These are phyloP conservation scores for Cardiospermum halicacabum DNA, from an alignment of 345 rosid genomes.

Conservation along the genomic window DNA sequence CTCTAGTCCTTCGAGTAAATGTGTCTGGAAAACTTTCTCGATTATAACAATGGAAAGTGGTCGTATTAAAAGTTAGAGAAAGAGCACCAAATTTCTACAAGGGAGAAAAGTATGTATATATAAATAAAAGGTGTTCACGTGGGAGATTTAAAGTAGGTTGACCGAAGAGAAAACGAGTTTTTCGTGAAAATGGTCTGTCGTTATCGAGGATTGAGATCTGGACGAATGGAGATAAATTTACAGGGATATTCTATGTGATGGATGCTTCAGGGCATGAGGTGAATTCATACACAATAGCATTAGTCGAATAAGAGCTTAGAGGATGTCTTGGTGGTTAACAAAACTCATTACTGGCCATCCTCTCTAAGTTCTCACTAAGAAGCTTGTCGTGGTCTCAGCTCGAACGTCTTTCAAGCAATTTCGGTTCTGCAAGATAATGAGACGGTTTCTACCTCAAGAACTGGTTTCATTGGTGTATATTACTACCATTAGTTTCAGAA, in stretches of 20 bases:
- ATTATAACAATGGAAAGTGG: too few species aligned
- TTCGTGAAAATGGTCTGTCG: slow-evolving; percentile 72
- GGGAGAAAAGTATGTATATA: too few species aligned
- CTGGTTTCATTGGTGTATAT: slow-evolving; percentile 8
- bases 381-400: slow-evolving; percentile 67
- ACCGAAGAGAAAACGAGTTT: too few species aligned
- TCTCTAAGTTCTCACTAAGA: slow-evolving; percentile 43
- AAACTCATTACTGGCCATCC: slow-evolving; percentile 22
- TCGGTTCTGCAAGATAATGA: slow-evolving; percentile 40
- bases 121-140: too few species aligned
- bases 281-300: slow-evolving; percentile 30
- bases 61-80: too few species aligned
- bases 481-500: too few species aligned
- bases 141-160: too few species aligned
- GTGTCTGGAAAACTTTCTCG: too few species aligned
- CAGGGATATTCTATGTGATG: slow-evolving; percentile 65
- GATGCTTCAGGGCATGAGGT: slow-evolving; percentile 61
- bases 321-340: slow-evolving; percentile 45
- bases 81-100: too few species aligned
- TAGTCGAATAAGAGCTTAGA: slow-evolving; percentile 56
- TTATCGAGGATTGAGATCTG: slow-evolving; percentile 60
- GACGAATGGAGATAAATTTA: slow-evolving; percentile 44
- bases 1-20: too few species aligned
- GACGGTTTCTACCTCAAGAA: slow-evolving; percentile 6
- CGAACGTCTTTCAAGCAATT: slow-evolving; percentile 54